These are phyloP conservation scores for Gilbertella persicaria DNA, from an alignment of 371 early-diverging fungal genomes.

Conservation along the genomic window DNA sequence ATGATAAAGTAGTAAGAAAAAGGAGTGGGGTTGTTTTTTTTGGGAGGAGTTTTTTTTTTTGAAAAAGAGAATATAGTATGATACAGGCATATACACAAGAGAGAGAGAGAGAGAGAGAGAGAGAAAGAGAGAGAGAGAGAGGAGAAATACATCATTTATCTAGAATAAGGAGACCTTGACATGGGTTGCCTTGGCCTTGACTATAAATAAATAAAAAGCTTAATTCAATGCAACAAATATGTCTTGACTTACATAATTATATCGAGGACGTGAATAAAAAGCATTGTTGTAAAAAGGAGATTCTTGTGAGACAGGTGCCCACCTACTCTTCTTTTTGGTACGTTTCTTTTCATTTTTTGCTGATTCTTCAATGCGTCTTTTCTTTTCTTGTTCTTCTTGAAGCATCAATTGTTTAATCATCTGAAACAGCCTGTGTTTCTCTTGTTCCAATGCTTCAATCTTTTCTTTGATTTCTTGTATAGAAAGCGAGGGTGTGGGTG, in stretches of 20 bases:
- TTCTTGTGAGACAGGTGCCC: neutral
- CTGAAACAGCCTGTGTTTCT: slow-evolving; percentile 31
- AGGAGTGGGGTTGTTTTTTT: too few species aligned
- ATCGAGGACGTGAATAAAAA: neutral
- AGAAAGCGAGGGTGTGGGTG: neutral
- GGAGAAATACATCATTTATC: neutral
- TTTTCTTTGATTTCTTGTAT: slow-evolving; percentile 16
- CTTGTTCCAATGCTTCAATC: slow-evolving; percentile 23
- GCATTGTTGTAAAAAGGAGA: neutral
- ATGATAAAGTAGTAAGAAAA: too few species aligned
- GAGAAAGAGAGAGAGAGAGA: too few species aligned
- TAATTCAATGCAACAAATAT: neutral
- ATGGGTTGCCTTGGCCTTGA: neutral
- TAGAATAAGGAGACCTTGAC: neutral
- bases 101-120: too few species aligned
- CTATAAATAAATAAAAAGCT: neutral
- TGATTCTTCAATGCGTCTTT: neutral
- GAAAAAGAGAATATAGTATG: too few species aligned
- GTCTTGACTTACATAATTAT: neutral
- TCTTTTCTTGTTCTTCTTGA: slow-evolving; percentile 18
- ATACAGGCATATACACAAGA: too few species aligned
- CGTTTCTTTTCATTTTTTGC: neutral
- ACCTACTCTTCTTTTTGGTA: neutral
- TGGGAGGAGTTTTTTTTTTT: too few species aligned
- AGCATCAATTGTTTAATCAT: slow-evolving; percentile 22